Evolutionary conservation across 768 basidiomycete species (phyloP).

Genomic region (Macrolepiota albuminosa): DNA sequence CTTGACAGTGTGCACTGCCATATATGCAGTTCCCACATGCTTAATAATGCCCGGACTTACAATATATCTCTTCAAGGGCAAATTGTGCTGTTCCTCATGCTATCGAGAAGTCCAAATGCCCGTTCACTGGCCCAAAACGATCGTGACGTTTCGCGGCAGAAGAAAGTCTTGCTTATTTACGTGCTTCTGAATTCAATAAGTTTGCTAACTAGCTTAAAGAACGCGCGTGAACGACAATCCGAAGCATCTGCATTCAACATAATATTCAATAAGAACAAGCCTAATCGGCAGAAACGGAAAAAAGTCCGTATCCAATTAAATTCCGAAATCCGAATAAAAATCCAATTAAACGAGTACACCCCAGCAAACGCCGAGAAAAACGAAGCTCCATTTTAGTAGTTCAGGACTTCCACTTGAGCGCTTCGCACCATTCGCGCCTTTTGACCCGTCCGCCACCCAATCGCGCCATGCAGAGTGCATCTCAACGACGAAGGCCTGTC

Average conservation of each 20-base stretch:
- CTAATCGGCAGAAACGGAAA: background rate
- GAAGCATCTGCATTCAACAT: too few relatives aligned
- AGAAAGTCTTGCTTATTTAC: background rate
- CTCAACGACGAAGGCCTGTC: slow-evolving; percentile 72
- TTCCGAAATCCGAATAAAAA: background rate
- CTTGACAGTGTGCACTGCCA: too few relatives aligned
- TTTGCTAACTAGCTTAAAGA: background rate
- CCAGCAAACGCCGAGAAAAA: slow-evolving; percentile 5
- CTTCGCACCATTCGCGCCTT: slow-evolving; percentile 41
- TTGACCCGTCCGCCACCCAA: slow-evolving; percentile 56
- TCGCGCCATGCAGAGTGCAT: slow-evolving; percentile 74
- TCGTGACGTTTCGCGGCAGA: background rate
- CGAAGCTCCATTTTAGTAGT: background rate
- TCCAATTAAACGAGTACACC: slow-evolving; percentile 2
- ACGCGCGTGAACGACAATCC: background rate
- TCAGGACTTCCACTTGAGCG: background rate
- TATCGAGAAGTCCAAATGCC: background rate
- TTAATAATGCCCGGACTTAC: background rate
- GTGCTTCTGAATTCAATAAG: background rate
- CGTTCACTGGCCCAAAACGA: background rate
- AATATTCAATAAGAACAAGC: background rate
- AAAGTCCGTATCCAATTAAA: background rate
- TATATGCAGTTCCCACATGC: too few relatives aligned
- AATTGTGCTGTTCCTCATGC: background rate
- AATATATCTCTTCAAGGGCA: background rate